phyloP scores from a whole-genome alignment of 2,329 filamentous ascomycete species.

The Ceratocystis huliohia region DNA sequence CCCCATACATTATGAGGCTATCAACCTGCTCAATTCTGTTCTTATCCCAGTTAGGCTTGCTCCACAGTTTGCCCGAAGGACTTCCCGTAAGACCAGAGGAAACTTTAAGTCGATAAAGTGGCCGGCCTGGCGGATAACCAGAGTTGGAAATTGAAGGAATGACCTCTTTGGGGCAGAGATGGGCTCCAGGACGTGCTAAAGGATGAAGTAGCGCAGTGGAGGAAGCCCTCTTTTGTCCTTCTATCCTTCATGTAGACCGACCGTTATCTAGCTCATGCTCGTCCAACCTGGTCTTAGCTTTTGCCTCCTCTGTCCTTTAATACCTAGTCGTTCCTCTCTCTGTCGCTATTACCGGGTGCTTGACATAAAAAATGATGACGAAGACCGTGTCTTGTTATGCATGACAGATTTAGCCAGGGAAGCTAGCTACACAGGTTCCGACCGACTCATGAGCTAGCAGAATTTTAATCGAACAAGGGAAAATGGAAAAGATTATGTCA shows the following conservation, averaged over 20 bases:
- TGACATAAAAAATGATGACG: not conserved
- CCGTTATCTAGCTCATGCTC: not conserved
- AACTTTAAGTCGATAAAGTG: conserved; percentile 7
- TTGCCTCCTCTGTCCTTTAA: not conserved
- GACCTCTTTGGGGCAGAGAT: not conserved
- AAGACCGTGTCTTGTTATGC: not conserved
- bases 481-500: not conserved
- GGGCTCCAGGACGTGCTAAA: not conserved
- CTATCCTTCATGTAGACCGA: not conserved
- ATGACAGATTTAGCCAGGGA: not conserved
- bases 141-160: not conserved
- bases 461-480: not conserved
- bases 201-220: not conserved
- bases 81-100: conserved; percentile 12
- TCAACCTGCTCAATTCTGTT: not conserved
- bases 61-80: conserved; percentile 21
- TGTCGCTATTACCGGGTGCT: not conserved
- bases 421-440: not conserved
- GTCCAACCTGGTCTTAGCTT: not conserved
- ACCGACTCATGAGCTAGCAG: not conserved
- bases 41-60: conserved; percentile 13
- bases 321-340: not conserved
- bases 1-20: not conserved
- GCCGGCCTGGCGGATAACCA: not conserved
- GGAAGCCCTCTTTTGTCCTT: not conserved